Base-by-base conservation (phyloP, 2,329 filamentous ascomycete species). In the Monilinia aucupariae region DNA sequence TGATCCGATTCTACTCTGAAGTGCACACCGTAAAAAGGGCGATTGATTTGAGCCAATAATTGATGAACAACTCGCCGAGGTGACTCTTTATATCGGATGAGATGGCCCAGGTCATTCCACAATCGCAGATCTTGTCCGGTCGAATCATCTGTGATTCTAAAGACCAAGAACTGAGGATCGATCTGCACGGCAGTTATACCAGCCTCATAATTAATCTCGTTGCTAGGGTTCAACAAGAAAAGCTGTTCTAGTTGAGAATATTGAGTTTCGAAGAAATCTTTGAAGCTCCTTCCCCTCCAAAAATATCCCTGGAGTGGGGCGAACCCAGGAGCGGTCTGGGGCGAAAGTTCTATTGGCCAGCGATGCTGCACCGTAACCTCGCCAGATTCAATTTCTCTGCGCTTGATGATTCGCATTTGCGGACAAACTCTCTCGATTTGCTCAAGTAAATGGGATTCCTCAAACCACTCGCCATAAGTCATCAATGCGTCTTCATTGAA, bases 1-100 rank as follows among this genome's bases (percentile, higher is more conserved):
- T 69, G 75, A 66, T 76, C 75, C 12, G 71, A 72, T 58, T 76
- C 75, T 49, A 71, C 72, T 55, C 75, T 69, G 68, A 74, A 76
- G 68, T 76, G 75, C 1, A 76, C 73, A 49, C 74, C 74, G 32
- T 74, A 73, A 64, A 70, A 76, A 20, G 71, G 70, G 2, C 69
- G 59, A 6, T 69, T 56, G 13, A 75, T 68, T 6, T 66, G 68
- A 10, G 43, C 37, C n/a, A 71, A 32, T 5, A 76, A 58, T 34
- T 64, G 60, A 47, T 68, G 53, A 4, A 73, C 64, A 30, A 75
- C 64, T n/a, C 52, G 61, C 27, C 74, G 68, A 5, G 71, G 68
- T 9, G 66, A 67, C 13, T 71, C 68, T 37, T 65, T 70, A 66
- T 75, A 75, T 20, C 75, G 71, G 47, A 76, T 64, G 0, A 75